phyloP scores from a whole-genome alignment of 495 filamentous ascomycete genomes.

The Annulohypoxylon nitens region DNA sequence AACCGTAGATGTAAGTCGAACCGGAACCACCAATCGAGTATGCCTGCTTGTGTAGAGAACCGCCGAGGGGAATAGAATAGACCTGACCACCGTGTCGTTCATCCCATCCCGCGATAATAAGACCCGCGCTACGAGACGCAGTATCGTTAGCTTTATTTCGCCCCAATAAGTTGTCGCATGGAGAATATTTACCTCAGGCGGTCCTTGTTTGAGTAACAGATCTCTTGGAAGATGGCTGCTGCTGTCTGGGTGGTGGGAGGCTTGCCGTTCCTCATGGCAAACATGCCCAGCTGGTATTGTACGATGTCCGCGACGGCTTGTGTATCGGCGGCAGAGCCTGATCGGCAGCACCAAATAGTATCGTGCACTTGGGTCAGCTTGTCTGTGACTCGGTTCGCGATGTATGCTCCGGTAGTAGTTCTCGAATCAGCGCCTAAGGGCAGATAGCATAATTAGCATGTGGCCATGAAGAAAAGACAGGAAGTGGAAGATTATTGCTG shows the following conservation, averaged over 20 bases:
- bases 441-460: conserved; percentile 34
- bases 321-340: conserved; percentile 96
- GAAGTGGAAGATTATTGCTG: background rate
- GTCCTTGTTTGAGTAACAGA: conserved; percentile 98
- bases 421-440: conserved; percentile 85
- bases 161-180: no score
- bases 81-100: conserved; percentile 93
- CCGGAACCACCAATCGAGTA: conserved; percentile 97
- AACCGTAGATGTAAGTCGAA: conserved; percentile 99
- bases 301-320: conserved; percentile 98
- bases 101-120: conserved; percentile 98
- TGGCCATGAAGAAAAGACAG: background rate
- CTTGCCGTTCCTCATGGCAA: conserved; percentile 87
- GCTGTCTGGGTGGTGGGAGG: conserved; percentile 93
- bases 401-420: conserved; percentile 98
- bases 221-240: conserved; percentile 93
- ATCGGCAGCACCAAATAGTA: conserved; percentile 99
- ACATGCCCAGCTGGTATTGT: conserved; percentile 94
- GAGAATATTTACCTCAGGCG: conserved; percentile 71
- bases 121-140: conserved; percentile 76
- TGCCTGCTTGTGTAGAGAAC: conserved; percentile 95
- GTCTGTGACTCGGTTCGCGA: conserved; percentile 98
- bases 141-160: conserved; percentile 43
- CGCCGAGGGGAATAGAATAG: conserved; percentile 95
- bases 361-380: conserved; percentile 99